Evolutionary conservation across 2,329 filamentous ascomycete species (phyloP).

Genomic region (Arthroderma sp.): DNA sequence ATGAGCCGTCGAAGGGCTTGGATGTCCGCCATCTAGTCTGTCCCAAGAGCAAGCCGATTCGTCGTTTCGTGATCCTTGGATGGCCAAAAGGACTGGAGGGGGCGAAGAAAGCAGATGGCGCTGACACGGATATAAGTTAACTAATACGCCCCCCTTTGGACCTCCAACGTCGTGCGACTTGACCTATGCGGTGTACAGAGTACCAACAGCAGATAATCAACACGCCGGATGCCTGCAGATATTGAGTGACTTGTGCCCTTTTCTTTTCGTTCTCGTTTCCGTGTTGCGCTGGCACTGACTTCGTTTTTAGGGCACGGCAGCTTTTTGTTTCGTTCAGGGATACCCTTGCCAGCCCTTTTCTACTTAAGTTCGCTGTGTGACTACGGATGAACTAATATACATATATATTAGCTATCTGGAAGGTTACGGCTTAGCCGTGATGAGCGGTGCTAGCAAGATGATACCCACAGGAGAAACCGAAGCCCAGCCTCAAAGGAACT

Average conservation of each 20-base stretch:
- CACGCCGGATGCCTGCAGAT: background rate
- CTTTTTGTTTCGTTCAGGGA: background rate
- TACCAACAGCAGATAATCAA: background rate
- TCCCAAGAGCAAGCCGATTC: too few species aligned
- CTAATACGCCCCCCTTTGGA: too few species aligned
- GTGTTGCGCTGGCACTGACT: background rate
- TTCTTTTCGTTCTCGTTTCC: background rate
- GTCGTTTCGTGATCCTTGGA: too few species aligned
- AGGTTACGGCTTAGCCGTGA: background rate
- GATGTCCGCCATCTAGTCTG: constrained; percentile 9
- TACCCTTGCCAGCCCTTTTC: background rate
- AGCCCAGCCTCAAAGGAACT: background rate
- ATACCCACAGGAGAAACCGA: background rate
- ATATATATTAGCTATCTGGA: background rate
- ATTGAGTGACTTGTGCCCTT: background rate
- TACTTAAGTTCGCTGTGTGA: background rate
- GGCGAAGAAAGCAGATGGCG: too few species aligned
- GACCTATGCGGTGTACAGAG: too few species aligned
- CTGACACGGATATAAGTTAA: too few species aligned
- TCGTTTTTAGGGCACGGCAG: background rate
- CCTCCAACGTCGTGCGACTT: background rate
- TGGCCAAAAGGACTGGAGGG: too few species aligned
- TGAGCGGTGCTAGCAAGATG: background rate
- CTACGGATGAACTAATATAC: background rate
- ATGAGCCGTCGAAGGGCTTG: constrained; percentile 26